Evolutionary conservation across 2,329 filamentous ascomycete genomes (phyloP).

Genomic region (Xylariaceae sp.): DNA sequence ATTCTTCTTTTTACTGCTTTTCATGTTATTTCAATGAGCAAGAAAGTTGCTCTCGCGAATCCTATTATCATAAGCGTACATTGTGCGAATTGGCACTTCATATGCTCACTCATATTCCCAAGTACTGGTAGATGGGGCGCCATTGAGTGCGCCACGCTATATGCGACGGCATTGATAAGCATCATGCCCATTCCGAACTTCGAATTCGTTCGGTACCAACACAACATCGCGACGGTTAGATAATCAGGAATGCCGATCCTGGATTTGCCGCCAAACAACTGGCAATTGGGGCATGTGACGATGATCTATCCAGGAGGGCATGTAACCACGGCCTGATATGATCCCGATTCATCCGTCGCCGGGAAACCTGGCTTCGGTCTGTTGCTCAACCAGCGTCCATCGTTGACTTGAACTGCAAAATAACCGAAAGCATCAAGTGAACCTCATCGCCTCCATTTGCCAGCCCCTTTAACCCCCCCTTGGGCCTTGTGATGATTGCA

Average conservation of each 20-base stretch:
- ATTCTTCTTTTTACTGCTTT: background rate
- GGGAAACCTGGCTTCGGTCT: background rate
- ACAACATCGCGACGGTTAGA: too few species aligned
- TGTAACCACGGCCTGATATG: background rate
- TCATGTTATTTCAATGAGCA: background rate
- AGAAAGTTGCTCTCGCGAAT: background rate
- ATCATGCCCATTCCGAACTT: background rate
- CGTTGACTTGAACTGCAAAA: background rate
- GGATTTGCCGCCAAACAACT: too few species aligned
- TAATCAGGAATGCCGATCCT: too few species aligned
- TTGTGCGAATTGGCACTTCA: too few species aligned
- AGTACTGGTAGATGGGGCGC: background rate
- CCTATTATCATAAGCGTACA: background rate
- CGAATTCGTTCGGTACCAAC: background rate
- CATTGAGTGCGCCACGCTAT: background rate
- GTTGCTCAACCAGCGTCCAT: background rate
- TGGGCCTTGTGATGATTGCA: too few species aligned
- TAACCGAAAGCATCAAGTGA: background rate
- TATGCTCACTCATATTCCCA: background rate
- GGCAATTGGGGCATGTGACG: too few species aligned
- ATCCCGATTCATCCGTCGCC: background rate
- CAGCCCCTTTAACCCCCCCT: too few species aligned
- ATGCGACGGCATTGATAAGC: background rate
- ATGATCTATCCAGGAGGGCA: background rate
- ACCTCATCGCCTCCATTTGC: too few species aligned